These are phyloP conservation scores for Saccharomycodes ludwigii DNA, from an alignment of 805 yeast species.

Conservation along the genomic window DNA sequence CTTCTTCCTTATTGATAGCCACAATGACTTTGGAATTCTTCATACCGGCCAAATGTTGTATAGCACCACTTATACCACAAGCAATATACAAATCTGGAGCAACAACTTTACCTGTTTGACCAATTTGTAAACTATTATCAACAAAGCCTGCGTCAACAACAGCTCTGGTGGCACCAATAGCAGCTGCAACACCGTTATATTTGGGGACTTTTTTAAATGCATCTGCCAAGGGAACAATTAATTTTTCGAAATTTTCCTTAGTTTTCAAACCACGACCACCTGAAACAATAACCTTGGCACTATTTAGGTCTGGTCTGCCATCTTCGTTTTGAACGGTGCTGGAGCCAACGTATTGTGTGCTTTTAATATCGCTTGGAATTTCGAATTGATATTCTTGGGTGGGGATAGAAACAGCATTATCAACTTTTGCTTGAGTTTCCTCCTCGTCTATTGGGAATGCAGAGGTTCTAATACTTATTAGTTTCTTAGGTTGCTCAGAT, in stretches of 20 bases:
- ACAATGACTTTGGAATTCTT: conserved; percentile 89
- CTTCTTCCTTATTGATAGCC: conserved; percentile 89
- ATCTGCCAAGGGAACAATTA: conserved; percentile 75
- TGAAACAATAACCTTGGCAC: conserved; percentile 71
- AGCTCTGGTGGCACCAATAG: conserved; percentile 95
- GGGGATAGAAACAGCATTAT: conserved; percentile 20
- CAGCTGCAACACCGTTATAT: conserved; percentile 48
- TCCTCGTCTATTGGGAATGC: conserved; percentile 49
- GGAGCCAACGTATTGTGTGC: conserved; percentile 26
- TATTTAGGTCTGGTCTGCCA: conserved; percentile 83
- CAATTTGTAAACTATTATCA: conserved; percentile 92
- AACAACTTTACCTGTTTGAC: conserved; percentile 96
- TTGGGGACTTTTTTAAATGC: conserved; percentile 33
- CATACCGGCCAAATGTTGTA: conserved; percentile 98
- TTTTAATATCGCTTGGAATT: conserved; percentile 25
- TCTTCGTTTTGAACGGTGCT: conserved; percentile 54
- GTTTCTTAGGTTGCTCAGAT: conserved; percentile 48
- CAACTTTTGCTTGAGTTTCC: conserved; percentile 36
- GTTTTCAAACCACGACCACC: conserved; percentile 93
- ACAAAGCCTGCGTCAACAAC: conserved; percentile 95
- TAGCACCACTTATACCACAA: conserved; percentile 92
- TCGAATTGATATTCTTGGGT: no score
- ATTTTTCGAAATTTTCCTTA: conserved; percentile 71
- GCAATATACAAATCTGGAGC: conserved; percentile 94
- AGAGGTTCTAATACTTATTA: conserved; percentile 74